phyloP scores from a whole-genome alignment of 371 early-diverging fungal genomes.

The Mortierella sp. region DNA sequence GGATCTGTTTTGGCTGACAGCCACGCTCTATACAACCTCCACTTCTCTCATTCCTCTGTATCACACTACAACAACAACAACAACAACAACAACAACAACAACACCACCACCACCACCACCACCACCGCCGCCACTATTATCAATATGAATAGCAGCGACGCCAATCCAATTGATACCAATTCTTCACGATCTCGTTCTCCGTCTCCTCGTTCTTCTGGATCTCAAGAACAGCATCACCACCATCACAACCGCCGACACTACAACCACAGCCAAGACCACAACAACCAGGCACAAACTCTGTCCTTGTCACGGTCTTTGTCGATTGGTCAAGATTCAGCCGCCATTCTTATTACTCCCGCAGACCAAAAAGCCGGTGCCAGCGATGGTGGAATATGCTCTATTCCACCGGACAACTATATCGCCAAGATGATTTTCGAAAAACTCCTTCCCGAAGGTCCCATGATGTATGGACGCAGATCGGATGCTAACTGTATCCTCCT shows the following conservation, averaged over 20 bases:
- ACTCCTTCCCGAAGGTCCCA: conserved; percentile 12
- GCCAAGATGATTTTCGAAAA: conserved; percentile 3
- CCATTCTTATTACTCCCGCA: neutral
- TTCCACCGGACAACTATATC: conserved; percentile 25
- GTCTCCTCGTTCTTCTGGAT: neutral
- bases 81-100: neutral
- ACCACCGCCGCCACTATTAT: neutral
- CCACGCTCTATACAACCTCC: neutral
- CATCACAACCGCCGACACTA: neutral
- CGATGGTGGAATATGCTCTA: neutral
- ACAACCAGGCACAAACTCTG: neutral
- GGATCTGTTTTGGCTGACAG: conserved; percentile 1
- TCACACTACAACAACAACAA: no score
- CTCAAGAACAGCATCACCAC: neutral
- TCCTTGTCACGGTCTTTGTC: neutral
- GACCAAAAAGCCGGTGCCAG: neutral
- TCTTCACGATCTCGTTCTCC: neutral
- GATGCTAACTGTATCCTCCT: conserved; percentile 33
- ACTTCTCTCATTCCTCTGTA: neutral
- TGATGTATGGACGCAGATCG: conserved; percentile 1
- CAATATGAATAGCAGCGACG: neutral
- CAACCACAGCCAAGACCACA: neutral
- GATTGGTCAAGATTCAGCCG: neutral
- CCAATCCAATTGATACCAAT: neutral
- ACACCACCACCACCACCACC: neutral